Base-by-base conservation (phyloP, 106 monocot species). In the Hemerocallis citrina region DNA sequence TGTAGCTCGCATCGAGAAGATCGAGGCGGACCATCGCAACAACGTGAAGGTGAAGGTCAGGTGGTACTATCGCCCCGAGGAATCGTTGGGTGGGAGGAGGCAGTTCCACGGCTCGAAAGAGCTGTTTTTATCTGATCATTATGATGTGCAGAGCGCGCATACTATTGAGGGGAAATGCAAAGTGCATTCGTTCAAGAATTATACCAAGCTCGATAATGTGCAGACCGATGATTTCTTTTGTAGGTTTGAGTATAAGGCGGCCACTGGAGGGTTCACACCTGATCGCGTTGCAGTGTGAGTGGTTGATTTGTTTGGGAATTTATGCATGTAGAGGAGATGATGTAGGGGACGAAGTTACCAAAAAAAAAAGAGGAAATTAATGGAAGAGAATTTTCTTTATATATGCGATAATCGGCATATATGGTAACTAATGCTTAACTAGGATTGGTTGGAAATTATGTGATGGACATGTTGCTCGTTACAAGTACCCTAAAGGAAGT, bases 51-150 rank as follows among this genome's bases (percentile, higher is more conserved):
- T 70, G 29, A 50, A 42, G 62, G 70, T 70, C 29, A 49, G 70
- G 10, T 70, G 70, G 70, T 70, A 70, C 29, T 70, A 70, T 38
- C 59, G 70, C n/a, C 70, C 70, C 19, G 70, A 70, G 61, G 70
- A 70, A 16, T 61, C 61, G 17, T 52, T 70, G 19, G 70, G 70
- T 23, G 70, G 70, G 7, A 44, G 70, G 52, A 37, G 70, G 42
- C 70, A 70, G 52, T 70, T 70, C 29, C 70, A 70, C 37, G 70
- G 70, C 2, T 51, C 70, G 0, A 70, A 70, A 30, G 70, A 70
- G 42, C 59, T 70, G 36, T 70, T 70, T 14, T 39, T 70, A 16
- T 70, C 70, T 1, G 70, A 70, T 27, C 70, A 70, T 22, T 70
- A 70, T 37, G 70, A 70, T 50, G 52, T 70, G 40, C 70, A 70